Conservation (phyloP, 495 filamentous ascomycete species). For the Trichoderma orchidacearum region DNA sequence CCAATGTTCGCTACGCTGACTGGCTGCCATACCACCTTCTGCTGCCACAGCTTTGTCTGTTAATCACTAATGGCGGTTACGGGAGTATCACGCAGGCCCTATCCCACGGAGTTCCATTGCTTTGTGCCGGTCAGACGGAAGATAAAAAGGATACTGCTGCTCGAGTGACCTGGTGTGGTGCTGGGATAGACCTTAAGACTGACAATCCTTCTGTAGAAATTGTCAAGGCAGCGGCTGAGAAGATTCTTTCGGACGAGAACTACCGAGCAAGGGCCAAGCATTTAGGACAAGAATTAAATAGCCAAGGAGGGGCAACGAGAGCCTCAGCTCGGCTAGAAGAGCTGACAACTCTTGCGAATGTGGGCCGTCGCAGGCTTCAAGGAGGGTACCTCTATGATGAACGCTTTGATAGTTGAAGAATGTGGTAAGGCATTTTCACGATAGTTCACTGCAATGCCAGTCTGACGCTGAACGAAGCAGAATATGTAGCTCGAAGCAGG, state of each 20-base stretch:
- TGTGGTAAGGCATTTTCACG: no score
- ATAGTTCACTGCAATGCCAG: no score
- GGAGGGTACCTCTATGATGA: neutral
- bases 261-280: neutral
- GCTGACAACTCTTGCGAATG: neutral
- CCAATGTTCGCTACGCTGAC: neutral
- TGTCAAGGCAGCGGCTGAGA: neutral
- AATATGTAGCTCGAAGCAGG: no score
- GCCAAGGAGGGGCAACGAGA: neutral
- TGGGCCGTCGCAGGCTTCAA: neutral
- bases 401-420: no score
- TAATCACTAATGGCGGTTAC: slow-evolving; percentile 5
- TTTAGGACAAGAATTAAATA: neutral
- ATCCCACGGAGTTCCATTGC: slow-evolving; percentile 2
- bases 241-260: neutral
- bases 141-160: slow-evolving; percentile 3
- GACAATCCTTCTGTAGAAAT: neutral
- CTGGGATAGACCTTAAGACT: slow-evolving; percentile 2
- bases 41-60: neutral
- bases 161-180: slow-evolving; percentile 1
- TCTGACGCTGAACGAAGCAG: no score
- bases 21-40: slow-evolving; percentile 1
- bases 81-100: slow-evolving; percentile 4
- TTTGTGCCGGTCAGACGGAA: slow-evolving; percentile 2
- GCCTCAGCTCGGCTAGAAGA: neutral